A percentile compares a stretch with the other conserved stretches of the same genome.
Conservation (phyloP, 257 asterid species). For the Solanum virginianum region DNA sequence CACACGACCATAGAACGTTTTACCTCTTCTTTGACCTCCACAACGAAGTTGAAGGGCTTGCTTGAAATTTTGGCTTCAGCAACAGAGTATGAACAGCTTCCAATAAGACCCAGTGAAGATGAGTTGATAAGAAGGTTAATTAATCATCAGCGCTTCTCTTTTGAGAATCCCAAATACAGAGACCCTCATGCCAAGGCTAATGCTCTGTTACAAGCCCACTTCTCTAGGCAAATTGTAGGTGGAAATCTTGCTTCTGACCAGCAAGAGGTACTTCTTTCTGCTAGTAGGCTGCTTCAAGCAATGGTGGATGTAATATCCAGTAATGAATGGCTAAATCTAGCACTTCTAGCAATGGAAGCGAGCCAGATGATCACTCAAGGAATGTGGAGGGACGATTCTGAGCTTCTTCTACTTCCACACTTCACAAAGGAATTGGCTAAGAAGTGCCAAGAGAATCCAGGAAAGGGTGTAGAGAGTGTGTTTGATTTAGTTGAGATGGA, state of each 20-base stretch:
- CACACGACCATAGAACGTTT: conserved; percentile 28
- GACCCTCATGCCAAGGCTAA: conserved; percentile 28
- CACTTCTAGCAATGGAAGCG: conserved; percentile 25
- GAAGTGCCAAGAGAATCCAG: conserved; percentile 23
- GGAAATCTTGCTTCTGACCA: conserved; percentile 22
- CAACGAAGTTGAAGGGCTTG: conserved; percentile 24
- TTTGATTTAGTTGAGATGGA: conserved; percentile 26
- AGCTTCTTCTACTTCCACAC: conserved; percentile 26
- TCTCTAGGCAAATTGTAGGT: conserved; percentile 18
- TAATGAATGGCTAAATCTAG: conserved; percentile 25
- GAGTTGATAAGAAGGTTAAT: conserved; percentile 22
- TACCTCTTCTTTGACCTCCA: conserved; percentile 22
- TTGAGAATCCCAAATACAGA: conserved; percentile 9
- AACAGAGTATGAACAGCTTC: conserved; percentile 21
- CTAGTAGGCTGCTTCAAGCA: conserved; percentile 22
- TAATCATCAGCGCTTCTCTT: conserved; percentile 25
- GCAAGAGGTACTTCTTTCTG: conserved; percentile 20
- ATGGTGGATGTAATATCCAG: conserved; percentile 36
- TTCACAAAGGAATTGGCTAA: conserved; percentile 25
- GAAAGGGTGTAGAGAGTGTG: conserved; percentile 19
- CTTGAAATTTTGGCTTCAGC: conserved; percentile 28
- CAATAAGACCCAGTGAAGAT: conserved; percentile 23
- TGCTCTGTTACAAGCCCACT: conserved; percentile 28
- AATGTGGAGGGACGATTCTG: conserved; percentile 23
- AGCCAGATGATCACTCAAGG: conserved; percentile 28